Conservation (phyloP, 768 basidiomycete genomes). For the Rhodotorula taiwanensis region DNA sequence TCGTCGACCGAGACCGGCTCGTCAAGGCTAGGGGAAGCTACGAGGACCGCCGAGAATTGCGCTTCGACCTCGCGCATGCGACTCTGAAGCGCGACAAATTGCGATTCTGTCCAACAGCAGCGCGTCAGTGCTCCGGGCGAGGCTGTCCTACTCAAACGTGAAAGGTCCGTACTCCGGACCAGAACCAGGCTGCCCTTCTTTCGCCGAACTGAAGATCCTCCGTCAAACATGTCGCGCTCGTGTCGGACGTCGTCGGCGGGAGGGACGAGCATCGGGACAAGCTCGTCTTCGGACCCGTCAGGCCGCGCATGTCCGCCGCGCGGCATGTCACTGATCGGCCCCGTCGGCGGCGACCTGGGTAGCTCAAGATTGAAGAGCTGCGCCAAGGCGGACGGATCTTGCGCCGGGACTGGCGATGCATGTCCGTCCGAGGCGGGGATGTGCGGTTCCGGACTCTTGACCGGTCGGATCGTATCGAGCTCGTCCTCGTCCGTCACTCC, state of each 20-base stretch:
- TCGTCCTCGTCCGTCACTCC: too few relatives aligned
- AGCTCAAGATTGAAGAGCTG: constrained; percentile 29
- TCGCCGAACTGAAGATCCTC: not conserved
- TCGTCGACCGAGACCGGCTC: not conserved
- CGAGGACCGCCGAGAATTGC: constrained; percentile 1
- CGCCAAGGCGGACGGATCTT: constrained; percentile 1
- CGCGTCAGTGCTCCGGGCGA: too few relatives aligned
- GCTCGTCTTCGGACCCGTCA: not conserved
- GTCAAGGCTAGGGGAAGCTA: not conserved
- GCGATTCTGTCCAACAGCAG: too few relatives aligned
- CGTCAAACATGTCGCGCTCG: not conserved
- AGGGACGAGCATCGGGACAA: constrained; percentile 21
- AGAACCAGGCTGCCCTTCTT: constrained; percentile 28
- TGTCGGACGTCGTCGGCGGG: not conserved
- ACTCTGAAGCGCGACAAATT: constrained; percentile 27
- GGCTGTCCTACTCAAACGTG: too few relatives aligned
- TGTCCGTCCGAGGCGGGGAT: not conserved
- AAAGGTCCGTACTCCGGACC: constrained; percentile 24
- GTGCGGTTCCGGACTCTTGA: too few relatives aligned
- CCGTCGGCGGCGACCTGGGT: too few relatives aligned
- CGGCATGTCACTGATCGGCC: too few relatives aligned
- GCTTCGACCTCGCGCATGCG: constrained; percentile 28
- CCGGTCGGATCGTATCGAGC: too few relatives aligned
- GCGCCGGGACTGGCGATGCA: not conserved
- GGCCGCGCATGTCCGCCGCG: not conserved